Percentiles rank a stretch among this genome's conserved stretches.
Conservation (phyloP, 352 stramenopile genomes). For the Globisporangium polare region DNA sequence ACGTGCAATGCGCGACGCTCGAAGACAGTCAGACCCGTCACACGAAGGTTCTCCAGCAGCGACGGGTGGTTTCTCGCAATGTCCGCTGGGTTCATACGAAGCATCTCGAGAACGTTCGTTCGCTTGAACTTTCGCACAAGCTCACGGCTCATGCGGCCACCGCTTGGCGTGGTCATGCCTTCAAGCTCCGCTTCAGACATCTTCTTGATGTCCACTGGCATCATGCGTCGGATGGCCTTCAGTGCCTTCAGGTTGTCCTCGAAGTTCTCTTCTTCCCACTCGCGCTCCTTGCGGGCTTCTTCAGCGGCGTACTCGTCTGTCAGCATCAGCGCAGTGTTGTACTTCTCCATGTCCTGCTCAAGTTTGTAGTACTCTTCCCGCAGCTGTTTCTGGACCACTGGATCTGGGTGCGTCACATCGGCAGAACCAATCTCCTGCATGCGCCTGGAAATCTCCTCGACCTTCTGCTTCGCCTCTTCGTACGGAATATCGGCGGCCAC, state of each 20-base stretch:
- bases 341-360: conserved; percentile 94
- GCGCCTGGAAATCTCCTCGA: conserved; percentile 86
- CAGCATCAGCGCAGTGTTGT: conserved; percentile 90
- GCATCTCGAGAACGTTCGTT: conserved; percentile 89
- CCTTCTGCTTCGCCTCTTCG: conserved; percentile 88
- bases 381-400: conserved; percentile 75
- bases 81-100: conserved; percentile 84
- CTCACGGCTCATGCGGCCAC: conserved; percentile 69
- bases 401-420: conserved; percentile 85
- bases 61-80: conserved; percentile 89
- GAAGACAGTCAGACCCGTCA: conserved; percentile 88
- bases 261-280: conserved; percentile 91
- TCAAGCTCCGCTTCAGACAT: conserved; percentile 87
- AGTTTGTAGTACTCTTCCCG: conserved; percentile 92
- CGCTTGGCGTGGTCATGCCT: conserved; percentile 60
- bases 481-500: conserved; percentile 93
- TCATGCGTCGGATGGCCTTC: conserved; percentile 87
- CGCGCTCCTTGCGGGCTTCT: conserved; percentile 85
- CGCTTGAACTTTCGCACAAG: conserved; percentile 91
- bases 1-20: conserved; percentile 88
- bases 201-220: conserved; percentile 91
- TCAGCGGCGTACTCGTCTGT: conserved; percentile 91
- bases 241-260: conserved; percentile 84
- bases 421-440: conserved; percentile 92
- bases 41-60: conserved; percentile 87